Percentiles rank a stretch among this genome's conserved stretches.
These are phyloP conservation scores for Globisporangium sylvaticum DNA, from an alignment of 352 stramenopile species.

Conservation along the genomic window DNA sequence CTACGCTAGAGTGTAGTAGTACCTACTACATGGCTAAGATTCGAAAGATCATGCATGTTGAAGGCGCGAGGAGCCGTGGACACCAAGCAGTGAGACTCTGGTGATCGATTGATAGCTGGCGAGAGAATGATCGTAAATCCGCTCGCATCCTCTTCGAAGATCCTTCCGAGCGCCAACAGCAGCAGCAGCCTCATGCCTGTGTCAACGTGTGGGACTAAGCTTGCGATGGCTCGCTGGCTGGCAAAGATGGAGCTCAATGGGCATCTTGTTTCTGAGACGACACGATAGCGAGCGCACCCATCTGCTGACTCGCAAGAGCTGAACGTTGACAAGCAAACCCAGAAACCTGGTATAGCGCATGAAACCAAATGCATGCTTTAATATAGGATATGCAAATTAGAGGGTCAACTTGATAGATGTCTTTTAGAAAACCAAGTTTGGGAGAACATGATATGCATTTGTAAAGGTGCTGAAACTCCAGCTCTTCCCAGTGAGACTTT, in stretches of 20 bases:
- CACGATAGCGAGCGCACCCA: constrained; percentile 11
- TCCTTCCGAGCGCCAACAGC: neutral
- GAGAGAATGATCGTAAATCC: constrained; percentile 1
- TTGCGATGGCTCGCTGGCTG: neutral
- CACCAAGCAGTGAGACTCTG: neutral
- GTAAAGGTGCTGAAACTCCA: neutral
- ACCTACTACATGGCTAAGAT: neutral
- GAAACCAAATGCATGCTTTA: neutral
- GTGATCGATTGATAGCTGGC: neutral
- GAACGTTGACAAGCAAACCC: neutral
- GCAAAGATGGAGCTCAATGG: neutral
- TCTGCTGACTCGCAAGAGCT: constrained; percentile 3
- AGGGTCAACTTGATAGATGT: neutral
- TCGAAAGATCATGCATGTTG: neutral
- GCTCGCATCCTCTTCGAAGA: neutral
- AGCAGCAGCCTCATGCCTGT: neutral
- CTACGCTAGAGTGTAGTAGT: neutral
- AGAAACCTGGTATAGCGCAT: neutral
- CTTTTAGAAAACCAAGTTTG: neutral
- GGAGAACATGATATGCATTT: neutral
- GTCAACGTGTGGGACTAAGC: neutral
- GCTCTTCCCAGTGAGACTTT: neutral
- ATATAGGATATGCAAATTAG: neutral
- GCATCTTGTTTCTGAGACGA: constrained; percentile 5
- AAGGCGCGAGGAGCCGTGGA: neutral